Conservation (phyloP, 208 protist species). For the Vickermania ingenoplastis region DNA sequence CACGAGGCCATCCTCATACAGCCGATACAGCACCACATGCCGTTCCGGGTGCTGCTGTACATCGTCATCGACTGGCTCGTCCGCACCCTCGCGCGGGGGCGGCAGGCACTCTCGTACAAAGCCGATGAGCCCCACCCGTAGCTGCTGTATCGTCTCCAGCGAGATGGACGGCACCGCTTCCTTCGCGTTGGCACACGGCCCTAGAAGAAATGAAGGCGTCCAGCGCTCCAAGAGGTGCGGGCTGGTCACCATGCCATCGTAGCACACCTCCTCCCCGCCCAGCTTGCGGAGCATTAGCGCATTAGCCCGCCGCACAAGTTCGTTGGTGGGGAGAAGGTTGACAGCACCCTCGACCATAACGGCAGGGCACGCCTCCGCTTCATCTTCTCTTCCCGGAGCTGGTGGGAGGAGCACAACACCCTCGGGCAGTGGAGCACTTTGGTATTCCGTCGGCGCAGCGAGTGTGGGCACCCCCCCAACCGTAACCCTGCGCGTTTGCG, state of each 20-base stretch:
- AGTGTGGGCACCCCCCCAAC: slow-evolving; percentile 9
- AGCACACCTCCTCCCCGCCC: slow-evolving; percentile 46
- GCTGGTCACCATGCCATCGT: slow-evolving; percentile 32
- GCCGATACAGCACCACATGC: slow-evolving; percentile 54
- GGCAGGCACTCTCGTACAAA: background rate
- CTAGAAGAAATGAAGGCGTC: slow-evolving; percentile 63
- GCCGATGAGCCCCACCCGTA: background rate
- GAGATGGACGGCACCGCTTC: background rate
- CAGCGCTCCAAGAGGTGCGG: slow-evolving; percentile 51
- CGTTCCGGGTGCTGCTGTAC: slow-evolving; percentile 12
- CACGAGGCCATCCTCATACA: slow-evolving; percentile 72
- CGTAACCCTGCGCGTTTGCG: slow-evolving; percentile 1
- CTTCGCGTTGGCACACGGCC: slow-evolving; percentile 7
- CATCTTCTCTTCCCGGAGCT: background rate
- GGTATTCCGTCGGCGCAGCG: slow-evolving; percentile 7
- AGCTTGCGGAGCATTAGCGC: slow-evolving; percentile 49
- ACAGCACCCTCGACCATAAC: slow-evolving; percentile 50
- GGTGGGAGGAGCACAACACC: background rate
- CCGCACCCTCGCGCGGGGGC: background rate
- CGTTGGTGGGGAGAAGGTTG: slow-evolving; percentile 79
- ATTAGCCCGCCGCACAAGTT: slow-evolving; percentile 55
- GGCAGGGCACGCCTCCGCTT: background rate
- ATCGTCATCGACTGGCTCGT: slow-evolving; percentile 6
- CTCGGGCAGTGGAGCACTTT: background rate
- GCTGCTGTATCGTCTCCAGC: background rate